Percentiles rank a stretch among this genome's conserved stretches.
Conservation (phyloP, 2,329 filamentous ascomycete species). For the Juglanconis oblonga region DNA sequence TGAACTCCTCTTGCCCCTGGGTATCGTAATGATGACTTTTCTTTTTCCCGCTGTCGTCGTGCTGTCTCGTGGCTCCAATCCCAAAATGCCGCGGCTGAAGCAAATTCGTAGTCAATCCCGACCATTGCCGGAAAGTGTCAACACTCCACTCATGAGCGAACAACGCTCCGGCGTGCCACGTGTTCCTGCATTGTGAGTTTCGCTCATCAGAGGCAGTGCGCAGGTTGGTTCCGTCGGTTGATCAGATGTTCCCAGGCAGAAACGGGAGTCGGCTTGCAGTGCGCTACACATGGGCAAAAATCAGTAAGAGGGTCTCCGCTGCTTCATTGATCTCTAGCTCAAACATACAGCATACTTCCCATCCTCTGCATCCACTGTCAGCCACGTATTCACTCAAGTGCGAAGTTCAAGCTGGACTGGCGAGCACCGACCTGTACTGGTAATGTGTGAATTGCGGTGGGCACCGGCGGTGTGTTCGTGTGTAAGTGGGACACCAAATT, state of each 20-base stretch:
- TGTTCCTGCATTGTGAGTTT: background rate
- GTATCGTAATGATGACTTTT: background rate
- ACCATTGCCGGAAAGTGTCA: background rate
- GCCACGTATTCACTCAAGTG: background rate
- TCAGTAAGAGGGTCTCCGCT: constrained; percentile 21
- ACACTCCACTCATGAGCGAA: too few relatives aligned
- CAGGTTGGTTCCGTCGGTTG: constrained; percentile 30
- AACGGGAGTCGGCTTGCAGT: constrained; percentile 35
- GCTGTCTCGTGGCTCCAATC: background rate
- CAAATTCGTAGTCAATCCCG: background rate
- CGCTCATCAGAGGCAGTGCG: constrained; percentile 19
- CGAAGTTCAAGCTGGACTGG: background rate
- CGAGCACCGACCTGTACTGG: constrained; percentile 39
- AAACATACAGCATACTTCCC: constrained; percentile 44
- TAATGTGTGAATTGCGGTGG: constrained; percentile 42
- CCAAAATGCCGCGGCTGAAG: background rate
- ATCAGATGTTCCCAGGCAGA: constrained; percentile 36
- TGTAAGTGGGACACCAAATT: constrained; percentile 42
- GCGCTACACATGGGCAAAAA: constrained; percentile 25
- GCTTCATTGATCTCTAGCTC: constrained; percentile 27
- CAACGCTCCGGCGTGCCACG: background rate
- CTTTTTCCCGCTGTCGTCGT: background rate
- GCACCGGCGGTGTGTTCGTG: constrained; percentile 41
- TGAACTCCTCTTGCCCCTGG: background rate
- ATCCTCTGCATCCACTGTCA: constrained; percentile 31